Evolutionary conservation across 331 rosid genomes (phyloP), one percentile per base, ranked within the genome.

Genomic region (Saraca asoca): DNA sequence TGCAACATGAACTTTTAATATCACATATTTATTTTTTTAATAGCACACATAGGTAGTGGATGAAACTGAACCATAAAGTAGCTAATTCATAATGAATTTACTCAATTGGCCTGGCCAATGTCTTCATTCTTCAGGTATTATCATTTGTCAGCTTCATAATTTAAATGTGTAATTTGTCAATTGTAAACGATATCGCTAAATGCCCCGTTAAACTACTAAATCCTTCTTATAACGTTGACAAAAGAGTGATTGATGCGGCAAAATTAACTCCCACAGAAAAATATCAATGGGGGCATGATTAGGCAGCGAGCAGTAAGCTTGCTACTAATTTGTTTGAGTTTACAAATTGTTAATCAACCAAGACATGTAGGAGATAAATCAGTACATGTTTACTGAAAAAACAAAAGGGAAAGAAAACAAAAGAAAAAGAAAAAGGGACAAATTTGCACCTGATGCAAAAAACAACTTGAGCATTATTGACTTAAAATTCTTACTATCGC

Each of bases 1-100:
- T 49, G 9, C 48, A 71, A 16, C 57, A 51, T 43, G 53, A 46
- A 14, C 39, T 45, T 52, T 52, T 37, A 34, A 53, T 64, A 46
- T 43, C 70, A 42, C 24, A 65, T 43, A 24, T 24, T 24, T 24
- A 24, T 24, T 1, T 24, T n/a, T 24, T 24, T 24, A 17, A 17
- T 49, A 57, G 15, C 15, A 8, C n/a, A 62, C 62, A 48, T 60
- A 68, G 60, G 19, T 7, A 37, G 48, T 37, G 35, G 48, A 9
- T 5, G 58, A 44, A n/a, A 19, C 7, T 41, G 7, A 51, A 58
- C 66, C 51, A 24, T 8, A 10, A 45, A 12, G 5, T 14, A 24
- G 10, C 51, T 8, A 20, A 13, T 44, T 62, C 6, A 45, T 13
- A 18, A 19, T 14, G 53, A 9, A 55, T 62, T 16, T 10, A 41